These are phyloP conservation scores for Aspergillus saccharolyticus DNA, from an alignment of 495 filamentous ascomycete genomes.

Conservation along the genomic window DNA sequence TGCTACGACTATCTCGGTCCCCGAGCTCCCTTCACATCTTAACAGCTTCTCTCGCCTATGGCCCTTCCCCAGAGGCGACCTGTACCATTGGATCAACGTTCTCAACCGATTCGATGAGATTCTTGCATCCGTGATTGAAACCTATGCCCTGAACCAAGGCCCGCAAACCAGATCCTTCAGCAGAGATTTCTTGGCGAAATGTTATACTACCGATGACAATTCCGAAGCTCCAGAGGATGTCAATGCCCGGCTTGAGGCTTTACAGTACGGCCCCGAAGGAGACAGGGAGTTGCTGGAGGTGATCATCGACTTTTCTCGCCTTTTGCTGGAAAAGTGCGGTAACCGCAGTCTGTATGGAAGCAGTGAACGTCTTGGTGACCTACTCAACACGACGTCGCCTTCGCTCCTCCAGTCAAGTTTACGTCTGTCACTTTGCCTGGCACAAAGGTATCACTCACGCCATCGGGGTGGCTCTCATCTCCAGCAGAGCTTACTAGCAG, in stretches of 20 bases:
- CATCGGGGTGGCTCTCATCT: slow-evolving; percentile 62
- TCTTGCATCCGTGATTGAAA: slow-evolving; percentile 72
- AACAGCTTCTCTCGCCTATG: slow-evolving; percentile 77
- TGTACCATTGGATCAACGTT: slow-evolving; percentile 97
- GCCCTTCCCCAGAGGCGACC: slow-evolving; percentile 94
- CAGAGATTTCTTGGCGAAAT: slow-evolving; percentile 55
- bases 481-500: slow-evolving; percentile 68
- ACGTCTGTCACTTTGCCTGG: slow-evolving; percentile 72
- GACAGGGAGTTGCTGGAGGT: slow-evolving; percentile 74
- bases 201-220: slow-evolving; percentile 39
- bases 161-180: slow-evolving; percentile 74
- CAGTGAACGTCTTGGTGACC: slow-evolving; percentile 76
- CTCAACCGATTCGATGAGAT: slow-evolving; percentile 92
- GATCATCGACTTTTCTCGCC: slow-evolving; percentile 75
- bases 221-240: slow-evolving; percentile 43
- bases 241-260: slow-evolving; percentile 46
- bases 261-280: slow-evolving; percentile 65
- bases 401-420: slow-evolving; percentile 70
- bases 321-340: slow-evolving; percentile 90
- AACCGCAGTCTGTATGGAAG: slow-evolving; percentile 96
- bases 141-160: slow-evolving; percentile 74
- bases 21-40: slow-evolving; percentile 71
- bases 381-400: slow-evolving; percentile 81
- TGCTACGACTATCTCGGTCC: slow-evolving; percentile 63
- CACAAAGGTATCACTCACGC: slow-evolving; percentile 85